These are phyloP conservation scores for Puccinia coronata DNA, from an alignment of 1,284 basidiomycete species.

Conservation along the genomic window DNA sequence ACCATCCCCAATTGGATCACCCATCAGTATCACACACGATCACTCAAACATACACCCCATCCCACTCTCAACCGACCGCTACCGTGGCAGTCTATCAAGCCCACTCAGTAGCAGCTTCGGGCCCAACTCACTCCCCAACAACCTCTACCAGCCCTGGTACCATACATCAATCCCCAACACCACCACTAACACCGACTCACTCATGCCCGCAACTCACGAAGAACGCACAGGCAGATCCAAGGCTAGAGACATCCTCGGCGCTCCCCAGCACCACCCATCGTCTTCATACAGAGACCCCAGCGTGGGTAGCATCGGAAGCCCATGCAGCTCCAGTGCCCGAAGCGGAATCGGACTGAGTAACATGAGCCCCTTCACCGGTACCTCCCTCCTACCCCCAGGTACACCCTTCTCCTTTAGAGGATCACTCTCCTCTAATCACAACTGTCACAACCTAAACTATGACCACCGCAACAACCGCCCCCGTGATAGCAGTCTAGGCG, in stretches of 20 bases:
- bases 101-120: constrained; percentile 31
- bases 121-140: constrained; percentile 34
- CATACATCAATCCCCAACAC: no score
- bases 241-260: constrained; percentile 45
- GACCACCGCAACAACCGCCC: constrained; percentile 30
- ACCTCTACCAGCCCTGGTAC: constrained; percentile 46
- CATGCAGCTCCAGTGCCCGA: constrained; percentile 31
- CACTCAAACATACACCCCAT: constrained; percentile 16
- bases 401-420: constrained; percentile 24
- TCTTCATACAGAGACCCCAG: constrained; percentile 35
- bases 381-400: constrained; percentile 50
- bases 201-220: not conserved
- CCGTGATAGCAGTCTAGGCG: constrained; percentile 48
- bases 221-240: constrained; percentile 40
- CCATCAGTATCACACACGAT: constrained; percentile 24
- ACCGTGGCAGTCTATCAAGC: constrained; percentile 12
- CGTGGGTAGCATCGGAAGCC: constrained; percentile 46
- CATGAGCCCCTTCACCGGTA: constrained; percentile 56
- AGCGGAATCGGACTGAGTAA: constrained; percentile 55
- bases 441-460: constrained; percentile 1
- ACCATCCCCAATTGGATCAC: constrained; percentile 27
- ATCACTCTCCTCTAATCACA: constrained; percentile 4
- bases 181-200: not conserved
- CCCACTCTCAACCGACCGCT: constrained; percentile 13
- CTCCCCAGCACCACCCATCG: constrained; percentile 1